Evolutionary conservation across 441 rosid species (phyloP), one percentile per base, ranked within the genome.

Genomic region (Populus hybrid): DNA sequence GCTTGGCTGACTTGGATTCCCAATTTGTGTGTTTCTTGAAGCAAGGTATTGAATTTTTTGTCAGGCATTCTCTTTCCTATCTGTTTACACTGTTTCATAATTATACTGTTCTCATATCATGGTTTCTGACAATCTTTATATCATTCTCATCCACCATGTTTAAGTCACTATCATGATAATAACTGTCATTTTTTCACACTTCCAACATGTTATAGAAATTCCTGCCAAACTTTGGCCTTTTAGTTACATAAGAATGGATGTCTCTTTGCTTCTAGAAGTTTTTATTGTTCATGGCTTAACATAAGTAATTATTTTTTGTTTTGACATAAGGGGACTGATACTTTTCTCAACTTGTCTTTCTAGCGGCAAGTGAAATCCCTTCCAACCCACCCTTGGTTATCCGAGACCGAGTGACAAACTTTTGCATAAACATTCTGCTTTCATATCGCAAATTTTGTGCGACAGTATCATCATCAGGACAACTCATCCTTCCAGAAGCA

Each of bases 401-500:
- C 73, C 92, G 92, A 76, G 98, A 97, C 61, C 96, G 90, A 83
- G 90, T 90, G 75, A 91, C 89, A 67, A 95, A 91, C 84, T 87
- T 84, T 61, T 93, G 99, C 77, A 82, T 89, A 85, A 92, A 84
- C 85, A 85, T 89, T 83, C 87, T 97, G 79, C 91, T 86, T 71
- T 84, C 99, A 50, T 97, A 97, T 74, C 98, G 98, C 74, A 94
- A 97, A 83, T 93, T 92, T 76, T 97, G 99, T 81, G 99, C 98
- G 7, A 91, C 99, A 21, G 98, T 94, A 69, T 91, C 98, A 81
- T 95, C 98, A 75, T 83, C 95, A 11, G 99, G 99, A 81, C 98
- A 97, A 80, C 98, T 97, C 78, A 93, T 97, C 84, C 97, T 97
- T 80, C 99, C 99, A 3, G 99, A 97, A 86, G 97, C 99, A 34